These are phyloP conservation scores for Noccaea caerulescens DNA, from an alignment of 345 rosid genomes.

Conservation along the genomic window DNA sequence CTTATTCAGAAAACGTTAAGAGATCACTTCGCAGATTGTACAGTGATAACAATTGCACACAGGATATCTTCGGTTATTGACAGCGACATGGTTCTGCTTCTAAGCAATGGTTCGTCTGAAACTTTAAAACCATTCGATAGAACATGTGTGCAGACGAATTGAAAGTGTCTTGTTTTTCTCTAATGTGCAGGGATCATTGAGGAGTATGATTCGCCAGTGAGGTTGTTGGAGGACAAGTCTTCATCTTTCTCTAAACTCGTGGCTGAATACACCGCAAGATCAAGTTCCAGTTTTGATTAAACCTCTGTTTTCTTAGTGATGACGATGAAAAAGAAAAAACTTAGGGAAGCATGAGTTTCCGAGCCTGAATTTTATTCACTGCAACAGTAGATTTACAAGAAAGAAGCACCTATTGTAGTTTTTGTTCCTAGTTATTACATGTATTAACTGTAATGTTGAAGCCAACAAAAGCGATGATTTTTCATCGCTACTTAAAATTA, in stretches of 20 bases:
- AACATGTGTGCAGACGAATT: not conserved
- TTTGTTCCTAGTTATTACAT: too few species aligned
- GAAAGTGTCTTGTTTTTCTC: constrained; percentile 4
- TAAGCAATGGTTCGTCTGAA: constrained; percentile 62
- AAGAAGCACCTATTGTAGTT: too few species aligned
- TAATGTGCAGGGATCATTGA: constrained; percentile 63
- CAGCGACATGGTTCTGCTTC: constrained; percentile 80
- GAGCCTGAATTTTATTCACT: constrained; percentile 7
- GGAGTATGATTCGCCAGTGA: constrained; percentile 67
- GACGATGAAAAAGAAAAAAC: constrained; percentile 29
- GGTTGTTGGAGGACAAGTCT: constrained; percentile 62
- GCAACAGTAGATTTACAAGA: not conserved
- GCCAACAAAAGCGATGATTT: too few species aligned
- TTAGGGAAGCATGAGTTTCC: not conserved
- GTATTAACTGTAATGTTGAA: too few species aligned
- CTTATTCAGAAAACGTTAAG: constrained; percentile 75
- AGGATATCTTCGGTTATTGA: constrained; percentile 84
- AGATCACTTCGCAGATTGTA: constrained; percentile 66
- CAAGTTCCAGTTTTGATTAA: constrained; percentile 52
- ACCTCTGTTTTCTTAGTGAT: constrained; percentile 19
- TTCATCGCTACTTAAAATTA: too few species aligned
- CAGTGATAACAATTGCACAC: constrained; percentile 82
- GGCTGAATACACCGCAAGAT: constrained; percentile 69
- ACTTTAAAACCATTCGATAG: not conserved
- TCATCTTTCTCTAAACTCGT: constrained; percentile 82